phyloP scores from a whole-genome alignment of 2,329 filamentous ascomycete genomes.

The Gaeumannomyces tritici region DNA sequence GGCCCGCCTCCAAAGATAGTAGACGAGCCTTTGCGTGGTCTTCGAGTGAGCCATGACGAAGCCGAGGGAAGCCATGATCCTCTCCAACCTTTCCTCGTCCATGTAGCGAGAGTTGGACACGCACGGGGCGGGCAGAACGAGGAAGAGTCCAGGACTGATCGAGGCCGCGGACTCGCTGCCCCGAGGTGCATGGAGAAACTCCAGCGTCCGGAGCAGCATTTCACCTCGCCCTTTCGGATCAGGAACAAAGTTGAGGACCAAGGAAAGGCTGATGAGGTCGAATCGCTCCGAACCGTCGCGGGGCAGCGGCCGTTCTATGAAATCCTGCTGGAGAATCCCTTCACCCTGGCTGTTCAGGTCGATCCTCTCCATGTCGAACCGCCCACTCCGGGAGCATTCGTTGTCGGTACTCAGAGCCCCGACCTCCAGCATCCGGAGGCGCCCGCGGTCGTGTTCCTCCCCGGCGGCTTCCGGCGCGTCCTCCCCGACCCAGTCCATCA shows the following conservation, averaged over 20 bases:
- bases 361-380: constrained; percentile 72
- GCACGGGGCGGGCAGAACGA: constrained; percentile 84
- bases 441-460: constrained; percentile 11
- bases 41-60: constrained; percentile 60
- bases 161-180: constrained; percentile 10
- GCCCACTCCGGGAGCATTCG: constrained; percentile 63
- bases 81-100: constrained; percentile 55
- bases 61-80: constrained; percentile 70
- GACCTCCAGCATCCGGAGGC: constrained; percentile 70
- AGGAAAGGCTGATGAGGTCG: constrained; percentile 81
- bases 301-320: constrained; percentile 80
- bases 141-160: constrained; percentile 64
- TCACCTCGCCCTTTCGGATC: constrained; percentile 64
- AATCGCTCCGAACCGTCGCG: constrained; percentile 53
- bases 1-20: constrained; percentile 69
- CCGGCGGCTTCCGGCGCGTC: constrained; percentile 5
- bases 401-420: constrained; percentile 80
- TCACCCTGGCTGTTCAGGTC: constrained; percentile 81
- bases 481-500: constrained; percentile 51
- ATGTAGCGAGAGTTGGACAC: constrained; percentile 87
- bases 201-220: constrained; percentile 71
- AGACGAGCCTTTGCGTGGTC: constrained; percentile 72
- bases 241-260: constrained; percentile 92
- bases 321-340: constrained; percentile 80
- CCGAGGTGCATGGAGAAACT: constrained; percentile 50